Evolutionary conservation across 2,329 filamentous ascomycete genomes (phyloP).

Genomic region (Metarhizium robertsii): DNA sequence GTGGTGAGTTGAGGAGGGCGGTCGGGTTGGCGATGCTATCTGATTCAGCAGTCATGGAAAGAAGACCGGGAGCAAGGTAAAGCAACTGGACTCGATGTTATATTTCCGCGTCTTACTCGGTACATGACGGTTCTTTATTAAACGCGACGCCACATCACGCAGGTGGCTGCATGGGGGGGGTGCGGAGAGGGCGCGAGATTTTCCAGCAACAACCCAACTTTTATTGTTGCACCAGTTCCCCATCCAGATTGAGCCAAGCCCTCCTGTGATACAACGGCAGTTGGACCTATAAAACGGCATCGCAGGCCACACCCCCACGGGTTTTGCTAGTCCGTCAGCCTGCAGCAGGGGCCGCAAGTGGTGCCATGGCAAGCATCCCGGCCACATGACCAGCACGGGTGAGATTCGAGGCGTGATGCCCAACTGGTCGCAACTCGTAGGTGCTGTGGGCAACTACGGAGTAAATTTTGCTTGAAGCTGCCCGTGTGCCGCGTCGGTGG

Average conservation of each 20-base stretch:
- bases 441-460: too few relatives aligned
- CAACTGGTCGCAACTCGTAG: too few relatives aligned
- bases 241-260: not conserved
- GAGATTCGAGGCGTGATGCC: not conserved
- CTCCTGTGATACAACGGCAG: not conserved
- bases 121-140: not conserved
- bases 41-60: too few relatives aligned
- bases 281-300: not conserved
- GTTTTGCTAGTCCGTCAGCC: not conserved
- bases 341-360: not conserved
- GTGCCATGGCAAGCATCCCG: not conserved
- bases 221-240: not conserved
- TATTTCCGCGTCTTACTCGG: too few relatives aligned
- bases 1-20: not conserved
- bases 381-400: not conserved
- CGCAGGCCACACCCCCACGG: not conserved
- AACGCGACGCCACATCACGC: not conserved
- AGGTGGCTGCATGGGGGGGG: not conserved
- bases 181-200: not conserved
- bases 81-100: too few relatives aligned
- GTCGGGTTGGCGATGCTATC: too few relatives aligned
- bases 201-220: not conserved
- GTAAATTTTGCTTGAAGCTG: too few relatives aligned
- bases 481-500: too few relatives aligned
- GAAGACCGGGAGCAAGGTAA: too few relatives aligned